A percentile compares a stretch with the other conserved stretches of the same genome.
Conservation (phyloP, 495 filamentous ascomycete species). For the Trichoderma gamsii region DNA sequence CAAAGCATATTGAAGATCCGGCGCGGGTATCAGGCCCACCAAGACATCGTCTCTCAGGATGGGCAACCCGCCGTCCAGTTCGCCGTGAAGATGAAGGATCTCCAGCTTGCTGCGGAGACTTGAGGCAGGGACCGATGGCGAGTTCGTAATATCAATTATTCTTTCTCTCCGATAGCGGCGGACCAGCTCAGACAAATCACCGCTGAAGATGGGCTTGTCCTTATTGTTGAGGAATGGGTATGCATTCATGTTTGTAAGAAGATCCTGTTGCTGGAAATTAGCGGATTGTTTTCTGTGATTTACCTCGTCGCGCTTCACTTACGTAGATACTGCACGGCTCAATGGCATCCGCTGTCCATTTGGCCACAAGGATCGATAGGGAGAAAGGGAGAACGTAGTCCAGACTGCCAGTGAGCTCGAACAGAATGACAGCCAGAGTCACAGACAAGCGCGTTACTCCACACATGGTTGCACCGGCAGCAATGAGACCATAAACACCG, state of each 20-base stretch:
- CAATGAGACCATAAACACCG: conserved; percentile 91
- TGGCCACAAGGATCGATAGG: conserved; percentile 81
- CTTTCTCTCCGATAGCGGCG: conserved; percentile 64
- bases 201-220: conserved; percentile 79
- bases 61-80: conserved; percentile 87
- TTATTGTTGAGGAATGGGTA: conserved; percentile 97
- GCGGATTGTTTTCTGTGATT: background rate
- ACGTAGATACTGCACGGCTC: conserved; percentile 94
- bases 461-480: conserved; percentile 95
- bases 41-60: conserved; percentile 75
- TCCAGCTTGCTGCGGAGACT: conserved; percentile 75
- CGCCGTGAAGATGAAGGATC: conserved; percentile 72
- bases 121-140: conserved; percentile 66
- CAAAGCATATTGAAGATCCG: conserved; percentile 89
- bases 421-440: conserved; percentile 89
- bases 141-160: conserved; percentile 80
- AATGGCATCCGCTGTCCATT: conserved; percentile 96
- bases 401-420: conserved; percentile 89
- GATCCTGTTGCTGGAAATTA: conserved; percentile 48
- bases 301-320: conserved; percentile 26
- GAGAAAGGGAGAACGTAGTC: conserved; percentile 96
- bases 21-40: conserved; percentile 85
- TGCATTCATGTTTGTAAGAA: conserved; percentile 93
- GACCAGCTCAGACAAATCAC: conserved; percentile 78
- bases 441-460: conserved; percentile 92